Evolutionary conservation across 2,329 filamentous ascomycete species (phyloP).

Genomic region (Xylaria sp.): DNA sequence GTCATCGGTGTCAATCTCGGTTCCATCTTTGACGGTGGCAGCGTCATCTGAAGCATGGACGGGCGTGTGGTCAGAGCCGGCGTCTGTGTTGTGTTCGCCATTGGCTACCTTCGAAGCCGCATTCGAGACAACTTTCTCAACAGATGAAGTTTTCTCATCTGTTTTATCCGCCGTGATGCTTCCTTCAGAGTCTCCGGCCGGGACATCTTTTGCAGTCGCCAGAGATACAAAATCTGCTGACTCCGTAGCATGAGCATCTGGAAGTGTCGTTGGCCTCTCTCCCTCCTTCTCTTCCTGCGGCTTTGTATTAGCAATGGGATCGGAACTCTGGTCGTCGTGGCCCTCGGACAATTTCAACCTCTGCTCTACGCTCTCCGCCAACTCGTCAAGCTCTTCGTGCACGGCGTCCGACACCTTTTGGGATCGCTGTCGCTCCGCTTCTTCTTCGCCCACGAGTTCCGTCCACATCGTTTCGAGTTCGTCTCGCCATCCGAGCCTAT

Average conservation of each 20-base stretch:
- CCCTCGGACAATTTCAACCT: slow-evolving; percentile 24
- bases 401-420: slow-evolving; percentile 31
- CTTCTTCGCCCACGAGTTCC: slow-evolving; percentile 56
- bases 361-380: slow-evolving; percentile 13
- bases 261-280: slow-evolving; percentile 8
- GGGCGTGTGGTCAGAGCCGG: slow-evolving; percentile 1
- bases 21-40: not conserved
- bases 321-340: slow-evolving; percentile 13
- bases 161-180: slow-evolving; percentile 8
- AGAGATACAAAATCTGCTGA: slow-evolving; percentile 9
- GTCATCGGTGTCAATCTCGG: not conserved
- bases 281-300: slow-evolving; percentile 16
- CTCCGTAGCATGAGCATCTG: slow-evolving; percentile 8
- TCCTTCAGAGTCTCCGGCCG: slow-evolving; percentile 11
- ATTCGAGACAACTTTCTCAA: not conserved
- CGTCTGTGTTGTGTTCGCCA: not conserved
- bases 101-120: not conserved
- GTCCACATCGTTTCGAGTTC: slow-evolving; percentile 78
- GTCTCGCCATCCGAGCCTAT: slow-evolving; percentile 75
- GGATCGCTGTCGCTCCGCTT: slow-evolving; percentile 46
- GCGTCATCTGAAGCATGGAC: not conserved
- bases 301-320: slow-evolving; percentile 15
- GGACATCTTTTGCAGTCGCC: slow-evolving; percentile 13
- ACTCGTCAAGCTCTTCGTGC: slow-evolving; percentile 34
- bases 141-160: slow-evolving; percentile 8